Percentiles rank a stretch among this genome's conserved stretches.
These are phyloP conservation scores for Petrea volubilis DNA, from an alignment of 257 asterid species.

Conservation along the genomic window DNA sequence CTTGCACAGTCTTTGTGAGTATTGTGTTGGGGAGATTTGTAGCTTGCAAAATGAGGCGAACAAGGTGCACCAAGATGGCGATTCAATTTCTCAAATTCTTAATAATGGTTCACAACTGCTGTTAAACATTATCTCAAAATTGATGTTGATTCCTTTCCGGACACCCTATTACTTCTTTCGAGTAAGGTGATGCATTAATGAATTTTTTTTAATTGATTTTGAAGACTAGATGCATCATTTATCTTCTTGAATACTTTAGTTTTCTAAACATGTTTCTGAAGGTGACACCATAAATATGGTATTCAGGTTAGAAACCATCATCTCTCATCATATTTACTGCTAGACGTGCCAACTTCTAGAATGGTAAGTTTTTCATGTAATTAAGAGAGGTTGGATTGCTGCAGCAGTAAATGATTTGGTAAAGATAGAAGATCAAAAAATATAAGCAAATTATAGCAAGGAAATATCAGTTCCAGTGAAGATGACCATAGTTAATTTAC, in stretches of 20 bases:
- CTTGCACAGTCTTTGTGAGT: slow-evolving; percentile 52
- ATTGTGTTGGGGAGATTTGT: slow-evolving; percentile 51
- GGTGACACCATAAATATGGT: slow-evolving; percentile 8
- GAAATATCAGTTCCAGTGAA: neutral
- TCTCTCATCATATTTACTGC: slow-evolving; percentile 2
- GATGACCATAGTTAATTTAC: neutral
- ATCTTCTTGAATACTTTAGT: slow-evolving; percentile 7
- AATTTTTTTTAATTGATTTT: neutral
- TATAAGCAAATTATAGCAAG: neutral
- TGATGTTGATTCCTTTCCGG: slow-evolving; percentile 64
- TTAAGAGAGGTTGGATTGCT: neutral
- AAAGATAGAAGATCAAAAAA: neutral
- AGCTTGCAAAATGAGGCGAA: slow-evolving; percentile 41
- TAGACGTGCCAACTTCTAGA: neutral
- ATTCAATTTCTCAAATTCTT: slow-evolving; percentile 26
- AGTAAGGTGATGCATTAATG: slow-evolving; percentile 50
- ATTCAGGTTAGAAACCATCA: neutral
- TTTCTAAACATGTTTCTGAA: neutral
- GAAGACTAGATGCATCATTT: neutral
- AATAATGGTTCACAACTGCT: slow-evolving; percentile 46
- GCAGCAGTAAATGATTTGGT: neutral
- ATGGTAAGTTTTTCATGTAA: neutral
- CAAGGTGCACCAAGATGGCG: slow-evolving; percentile 26
- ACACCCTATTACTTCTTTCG: slow-evolving; percentile 68
- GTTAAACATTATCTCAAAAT: slow-evolving; percentile 43